Conservation (phyloP, 208 protist species). For the Wallacemonas sp. region DNA sequence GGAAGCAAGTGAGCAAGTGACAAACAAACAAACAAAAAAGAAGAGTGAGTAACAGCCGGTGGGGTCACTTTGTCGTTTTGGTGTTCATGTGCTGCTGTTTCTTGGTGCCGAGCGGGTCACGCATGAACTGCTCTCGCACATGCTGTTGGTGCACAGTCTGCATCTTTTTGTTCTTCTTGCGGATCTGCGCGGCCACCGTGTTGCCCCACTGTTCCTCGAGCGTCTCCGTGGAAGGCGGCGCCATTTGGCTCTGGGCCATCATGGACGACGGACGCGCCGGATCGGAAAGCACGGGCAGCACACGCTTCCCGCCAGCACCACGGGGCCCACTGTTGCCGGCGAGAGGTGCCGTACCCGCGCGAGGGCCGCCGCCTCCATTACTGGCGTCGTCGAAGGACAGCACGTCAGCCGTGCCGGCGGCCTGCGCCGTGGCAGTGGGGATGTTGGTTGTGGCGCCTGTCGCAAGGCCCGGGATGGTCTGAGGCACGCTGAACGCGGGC, state of each 20-base stretch:
- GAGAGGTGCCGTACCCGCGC: slow-evolving; percentile 2
- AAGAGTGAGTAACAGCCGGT: neutral
- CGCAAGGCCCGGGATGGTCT: slow-evolving; percentile 5
- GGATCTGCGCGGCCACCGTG: slow-evolving; percentile 53
- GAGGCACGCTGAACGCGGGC: slow-evolving; percentile 26
- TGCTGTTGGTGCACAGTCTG: slow-evolving; percentile 49
- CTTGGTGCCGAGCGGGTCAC: slow-evolving; percentile 71
- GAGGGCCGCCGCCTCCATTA: neutral
- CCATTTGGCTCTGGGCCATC: neutral
- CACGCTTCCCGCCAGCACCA: neutral
- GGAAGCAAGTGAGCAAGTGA: neutral
- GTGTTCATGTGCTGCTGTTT: slow-evolving; percentile 25
- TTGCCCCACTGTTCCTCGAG: slow-evolving; percentile 58
- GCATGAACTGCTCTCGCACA: slow-evolving; percentile 61
- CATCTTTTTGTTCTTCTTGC: slow-evolving; percentile 78
- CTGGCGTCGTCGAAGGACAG: neutral
- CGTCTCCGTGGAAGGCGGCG: neutral
- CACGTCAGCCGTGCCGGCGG: neutral
- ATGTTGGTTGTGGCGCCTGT: too few relatives aligned
- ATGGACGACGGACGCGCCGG: neutral
- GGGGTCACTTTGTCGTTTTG: neutral
- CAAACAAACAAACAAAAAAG: slow-evolving; percentile 7
- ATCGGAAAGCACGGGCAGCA: neutral
- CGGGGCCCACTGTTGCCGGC: neutral
- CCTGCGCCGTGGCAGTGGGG: neutral